A percentile compares a stretch with the other conserved stretches of the same genome.
Conservation (phyloP, 1,284 basidiomycete genomes). For the Irpex sp. region DNA sequence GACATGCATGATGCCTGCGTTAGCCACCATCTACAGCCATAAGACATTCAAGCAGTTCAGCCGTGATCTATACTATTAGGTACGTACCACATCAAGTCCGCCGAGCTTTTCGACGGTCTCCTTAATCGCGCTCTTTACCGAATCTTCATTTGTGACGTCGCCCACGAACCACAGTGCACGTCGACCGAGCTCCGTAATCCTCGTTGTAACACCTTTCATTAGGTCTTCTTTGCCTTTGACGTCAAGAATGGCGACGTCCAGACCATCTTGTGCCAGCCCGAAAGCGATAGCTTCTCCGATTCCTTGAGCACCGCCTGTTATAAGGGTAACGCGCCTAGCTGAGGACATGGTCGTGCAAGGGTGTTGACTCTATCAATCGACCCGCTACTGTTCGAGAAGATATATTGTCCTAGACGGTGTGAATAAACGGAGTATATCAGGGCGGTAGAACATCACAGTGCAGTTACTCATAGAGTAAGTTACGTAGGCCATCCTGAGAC, state of each 20-base stretch:
- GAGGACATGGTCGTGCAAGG: no score
- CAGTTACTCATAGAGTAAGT: no score
- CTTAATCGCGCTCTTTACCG: constrained; percentile 33
- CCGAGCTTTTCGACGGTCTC: constrained; percentile 15
- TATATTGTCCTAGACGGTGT: no score
- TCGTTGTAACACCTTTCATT: constrained; percentile 27
- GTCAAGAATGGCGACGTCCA: constrained; percentile 37
- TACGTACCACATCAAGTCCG: constrained; percentile 8
- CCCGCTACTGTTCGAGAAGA: no score
- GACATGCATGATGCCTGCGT: constrained; percentile 23
- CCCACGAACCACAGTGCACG: constrained; percentile 25
- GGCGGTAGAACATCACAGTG: no score
- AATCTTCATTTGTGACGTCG: constrained; percentile 34
- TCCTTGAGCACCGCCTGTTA: constrained; percentile 38
- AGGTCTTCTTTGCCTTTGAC: constrained; percentile 23
- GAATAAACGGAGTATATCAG: no score
- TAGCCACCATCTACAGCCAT: constrained; percentile 24
- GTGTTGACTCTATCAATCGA: no score
- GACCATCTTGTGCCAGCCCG: constrained; percentile 38
- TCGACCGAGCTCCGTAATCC: constrained; percentile 29
- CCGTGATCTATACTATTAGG: not conserved
- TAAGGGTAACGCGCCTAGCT: constrained; percentile 24
- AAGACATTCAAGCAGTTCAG: not conserved
- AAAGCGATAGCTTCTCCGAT: constrained; percentile 39
- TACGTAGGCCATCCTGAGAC: no score